A percentile compares a stretch with the other conserved stretches of the same genome.
These are phyloP conservation scores for Boletus tylopilopsis DNA, from an alignment of 768 basidiomycete genomes.

Conservation along the genomic window DNA sequence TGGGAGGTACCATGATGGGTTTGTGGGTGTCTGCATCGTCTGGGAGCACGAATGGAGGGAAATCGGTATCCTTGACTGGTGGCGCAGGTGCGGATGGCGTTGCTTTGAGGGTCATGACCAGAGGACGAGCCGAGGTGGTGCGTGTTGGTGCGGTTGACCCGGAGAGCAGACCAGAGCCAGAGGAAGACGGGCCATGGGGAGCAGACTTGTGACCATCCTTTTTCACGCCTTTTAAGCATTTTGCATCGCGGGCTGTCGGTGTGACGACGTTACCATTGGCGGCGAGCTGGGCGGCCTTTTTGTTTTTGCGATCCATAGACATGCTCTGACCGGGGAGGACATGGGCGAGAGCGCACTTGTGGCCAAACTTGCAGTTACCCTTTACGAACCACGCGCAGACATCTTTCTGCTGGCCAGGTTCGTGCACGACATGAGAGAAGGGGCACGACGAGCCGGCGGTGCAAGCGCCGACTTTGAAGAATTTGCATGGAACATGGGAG, in stretches of 20 bases:
- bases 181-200: constrained; percentile 13
- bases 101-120: constrained; percentile 67
- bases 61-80: constrained; percentile 70
- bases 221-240: constrained; percentile 37
- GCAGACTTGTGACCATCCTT: constrained; percentile 31
- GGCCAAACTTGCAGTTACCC: constrained; percentile 82
- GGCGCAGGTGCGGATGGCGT: constrained; percentile 78
- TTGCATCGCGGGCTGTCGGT: too few species aligned
- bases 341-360: constrained; percentile 90
- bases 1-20: neutral
- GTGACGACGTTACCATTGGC: constrained; percentile 44
- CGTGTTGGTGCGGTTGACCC: constrained; percentile 73
- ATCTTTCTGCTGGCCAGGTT: constrained; percentile 78
- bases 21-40: constrained; percentile 46
- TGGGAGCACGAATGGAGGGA: constrained; percentile 62
- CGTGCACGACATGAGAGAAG: constrained; percentile 79
- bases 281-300: constrained; percentile 79
- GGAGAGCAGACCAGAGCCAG: constrained; percentile 28
- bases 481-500: constrained; percentile 96
- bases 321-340: constrained; percentile 91
- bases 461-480: constrained; percentile 92
- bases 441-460: constrained; percentile 92
- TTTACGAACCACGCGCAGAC: constrained; percentile 90
- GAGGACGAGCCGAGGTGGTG: constrained; percentile 46
- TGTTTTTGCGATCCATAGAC: constrained; percentile 97